Evolutionary conservation across 495 filamentous ascomycete genomes (phyloP).

Genomic region (Lophiostoma macrostomum): DNA sequence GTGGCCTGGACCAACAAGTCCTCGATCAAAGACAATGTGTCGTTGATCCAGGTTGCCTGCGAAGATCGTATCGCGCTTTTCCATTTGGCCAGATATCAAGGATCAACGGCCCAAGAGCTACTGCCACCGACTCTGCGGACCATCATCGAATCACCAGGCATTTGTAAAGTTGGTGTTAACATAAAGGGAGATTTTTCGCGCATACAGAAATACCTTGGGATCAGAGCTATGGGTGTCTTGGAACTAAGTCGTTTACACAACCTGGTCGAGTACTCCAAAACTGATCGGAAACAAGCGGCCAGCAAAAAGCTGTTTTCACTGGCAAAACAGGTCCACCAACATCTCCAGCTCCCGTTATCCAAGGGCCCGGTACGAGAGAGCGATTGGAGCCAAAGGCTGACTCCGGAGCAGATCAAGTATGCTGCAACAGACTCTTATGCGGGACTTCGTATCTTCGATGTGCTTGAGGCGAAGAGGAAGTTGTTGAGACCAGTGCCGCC

Average conservation of each 20-base stretch:
- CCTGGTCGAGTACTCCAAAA: constrained; percentile 35
- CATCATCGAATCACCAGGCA: constrained; percentile 72
- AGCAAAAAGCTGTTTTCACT: constrained; percentile 34
- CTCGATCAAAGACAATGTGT: constrained; percentile 38
- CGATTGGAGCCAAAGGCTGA: constrained; percentile 37
- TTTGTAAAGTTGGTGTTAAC: constrained; percentile 85
- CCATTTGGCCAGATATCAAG: constrained; percentile 37
- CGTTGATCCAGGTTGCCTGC: constrained; percentile 41
- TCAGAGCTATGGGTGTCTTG: constrained; percentile 33
- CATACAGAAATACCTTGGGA: constrained; percentile 34
- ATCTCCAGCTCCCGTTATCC: constrained; percentile 38
- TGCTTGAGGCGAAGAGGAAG: constrained; percentile 38
- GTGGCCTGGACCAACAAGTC: constrained; percentile 15
- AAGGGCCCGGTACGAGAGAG: constrained; percentile 41
- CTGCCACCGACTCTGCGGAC: constrained; percentile 39
- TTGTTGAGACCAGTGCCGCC: constrained; percentile 38
- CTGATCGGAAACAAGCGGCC: constrained; percentile 14
- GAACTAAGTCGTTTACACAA: constrained; percentile 43
- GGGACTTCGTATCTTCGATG: constrained; percentile 39
- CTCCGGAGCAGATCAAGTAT: constrained; percentile 36
- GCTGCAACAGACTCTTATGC: constrained; percentile 44
- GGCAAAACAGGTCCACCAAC: constrained; percentile 35
- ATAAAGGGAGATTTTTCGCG: constrained; percentile 67
- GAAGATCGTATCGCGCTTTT: constrained; percentile 42
- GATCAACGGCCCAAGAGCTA: constrained; percentile 34